These are phyloP conservation scores for Pharus latifolius DNA, from an alignment of 176 grass and related monocot genomes.

Conservation along the genomic window DNA sequence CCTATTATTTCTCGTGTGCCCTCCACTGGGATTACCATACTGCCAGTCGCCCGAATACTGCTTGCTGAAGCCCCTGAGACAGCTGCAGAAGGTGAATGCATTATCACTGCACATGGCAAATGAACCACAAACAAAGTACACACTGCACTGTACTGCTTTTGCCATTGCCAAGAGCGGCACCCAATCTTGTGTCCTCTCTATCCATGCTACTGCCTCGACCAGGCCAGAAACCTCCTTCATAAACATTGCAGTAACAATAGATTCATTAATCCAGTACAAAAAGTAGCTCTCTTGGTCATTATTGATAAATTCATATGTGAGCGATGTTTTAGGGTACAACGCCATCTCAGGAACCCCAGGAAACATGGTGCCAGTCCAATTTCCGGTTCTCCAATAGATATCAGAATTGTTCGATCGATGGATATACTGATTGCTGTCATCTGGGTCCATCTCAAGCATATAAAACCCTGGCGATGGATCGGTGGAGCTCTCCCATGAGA, in stretches of 20 bases:
- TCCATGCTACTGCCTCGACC: not conserved
- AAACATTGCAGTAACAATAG: not conserved
- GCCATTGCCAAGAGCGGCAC: not conserved
- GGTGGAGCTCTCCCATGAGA: constrained; percentile 15
- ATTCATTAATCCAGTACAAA: not conserved
- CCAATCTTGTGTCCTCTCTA: not conserved
- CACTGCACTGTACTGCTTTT: not conserved
- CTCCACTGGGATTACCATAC: not conserved
- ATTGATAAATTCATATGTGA: not conserved
- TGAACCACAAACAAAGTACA: not conserved
- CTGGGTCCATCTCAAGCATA: constrained; percentile 2
- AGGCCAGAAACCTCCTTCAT: not conserved
- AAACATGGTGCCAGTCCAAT: constrained; percentile 18
- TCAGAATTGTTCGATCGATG: constrained; percentile 18
- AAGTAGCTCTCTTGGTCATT: not conserved
- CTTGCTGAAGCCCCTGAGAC: constrained; percentile 10
- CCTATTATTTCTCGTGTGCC: not conserved
- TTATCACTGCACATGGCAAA: constrained; percentile 1
- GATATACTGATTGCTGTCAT: constrained; percentile 1
- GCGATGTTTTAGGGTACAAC: not conserved
- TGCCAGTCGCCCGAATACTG: not conserved
- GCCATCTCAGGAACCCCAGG: not conserved
- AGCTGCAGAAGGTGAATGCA: not conserved
- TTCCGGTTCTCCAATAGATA: constrained; percentile 11
- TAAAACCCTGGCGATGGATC: constrained; percentile 29